phyloP scores from a whole-genome alignment of 495 filamentous ascomycete species.

The Xylaria telfairii region DNA sequence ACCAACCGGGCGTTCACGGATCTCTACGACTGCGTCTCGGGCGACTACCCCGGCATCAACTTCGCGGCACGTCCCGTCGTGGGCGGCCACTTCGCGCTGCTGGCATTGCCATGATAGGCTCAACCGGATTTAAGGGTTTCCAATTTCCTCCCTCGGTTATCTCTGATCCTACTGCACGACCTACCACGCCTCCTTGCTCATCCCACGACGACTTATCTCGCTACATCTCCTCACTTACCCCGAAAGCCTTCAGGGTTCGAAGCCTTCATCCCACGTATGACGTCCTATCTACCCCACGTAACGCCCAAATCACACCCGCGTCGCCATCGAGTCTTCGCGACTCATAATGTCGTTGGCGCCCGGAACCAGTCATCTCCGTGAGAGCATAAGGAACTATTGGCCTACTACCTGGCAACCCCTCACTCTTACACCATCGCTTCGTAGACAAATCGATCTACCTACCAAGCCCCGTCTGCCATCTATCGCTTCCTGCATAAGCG shows the following conservation, averaged over 20 bases:
- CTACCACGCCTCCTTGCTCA: neutral
- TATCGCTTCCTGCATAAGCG: conserved; percentile 7
- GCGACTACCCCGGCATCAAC: conserved; percentile 62
- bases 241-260: neutral
- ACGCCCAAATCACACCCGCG: neutral
- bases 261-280: neutral
- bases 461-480: neutral
- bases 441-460: neutral
- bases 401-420: neutral
- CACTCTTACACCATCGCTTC: neutral
- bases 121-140: neutral
- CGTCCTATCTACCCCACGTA: neutral
- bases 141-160: neutral
- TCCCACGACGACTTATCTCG: neutral
- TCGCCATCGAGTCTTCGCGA: neutral
- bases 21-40: conserved; percentile 73
- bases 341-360: neutral
- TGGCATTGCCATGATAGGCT: conserved; percentile 61
- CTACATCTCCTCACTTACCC: neutral
- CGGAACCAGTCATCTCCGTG: neutral
- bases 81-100: conserved; percentile 80
- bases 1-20: conserved; percentile 79
- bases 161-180: neutral
- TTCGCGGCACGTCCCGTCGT: conserved; percentile 84
- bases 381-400: neutral